Percentiles rank a stretch among this genome's conserved stretches.
These are phyloP conservation scores for Calonectria ilicicola DNA, from an alignment of 2,329 filamentous ascomycete genomes.

Conservation along the genomic window DNA sequence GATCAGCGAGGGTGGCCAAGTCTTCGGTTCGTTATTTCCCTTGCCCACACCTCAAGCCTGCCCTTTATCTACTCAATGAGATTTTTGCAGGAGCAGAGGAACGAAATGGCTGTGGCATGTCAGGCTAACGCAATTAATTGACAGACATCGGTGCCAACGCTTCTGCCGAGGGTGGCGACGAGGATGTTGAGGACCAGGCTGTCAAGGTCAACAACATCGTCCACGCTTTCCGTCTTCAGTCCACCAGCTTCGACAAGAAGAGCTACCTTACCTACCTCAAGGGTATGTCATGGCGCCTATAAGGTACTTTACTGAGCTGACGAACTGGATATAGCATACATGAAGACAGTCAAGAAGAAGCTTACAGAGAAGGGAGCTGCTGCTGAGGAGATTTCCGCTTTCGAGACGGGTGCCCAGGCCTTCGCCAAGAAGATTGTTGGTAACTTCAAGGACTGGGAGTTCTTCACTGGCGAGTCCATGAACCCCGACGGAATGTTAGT, in stretches of 20 bases:
- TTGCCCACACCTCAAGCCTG: background rate
- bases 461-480: conserved; percentile 93
- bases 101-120: background rate
- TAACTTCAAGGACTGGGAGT: conserved; percentile 97
- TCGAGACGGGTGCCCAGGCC: conserved; percentile 79
- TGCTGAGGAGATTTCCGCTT: conserved; percentile 77
- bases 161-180: conserved; percentile 90
- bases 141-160: conserved; percentile 94
- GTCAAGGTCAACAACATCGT: conserved; percentile 93
- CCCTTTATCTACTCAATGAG: background rate
- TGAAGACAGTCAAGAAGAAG: conserved; percentile 85
- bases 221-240: conserved; percentile 89
- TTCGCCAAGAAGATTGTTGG: conserved; percentile 85
- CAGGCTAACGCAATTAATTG: conserved; percentile 21
- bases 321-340: conserved; percentile 58
- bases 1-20: conserved; percentile 82
- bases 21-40: conserved; percentile 71
- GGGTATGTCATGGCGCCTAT: conserved; percentile 63
- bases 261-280: conserved; percentile 86
- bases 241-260: conserved; percentile 89
- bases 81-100: background rate
- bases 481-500: conserved; percentile 91
- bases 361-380: conserved; percentile 73
- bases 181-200: conserved; percentile 76
- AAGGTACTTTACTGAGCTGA: no score